Percentiles rank a stretch among this genome's conserved stretches.
phyloP scores from a whole-genome alignment of 805 yeast species.

The Naumovozyma baii region DNA sequence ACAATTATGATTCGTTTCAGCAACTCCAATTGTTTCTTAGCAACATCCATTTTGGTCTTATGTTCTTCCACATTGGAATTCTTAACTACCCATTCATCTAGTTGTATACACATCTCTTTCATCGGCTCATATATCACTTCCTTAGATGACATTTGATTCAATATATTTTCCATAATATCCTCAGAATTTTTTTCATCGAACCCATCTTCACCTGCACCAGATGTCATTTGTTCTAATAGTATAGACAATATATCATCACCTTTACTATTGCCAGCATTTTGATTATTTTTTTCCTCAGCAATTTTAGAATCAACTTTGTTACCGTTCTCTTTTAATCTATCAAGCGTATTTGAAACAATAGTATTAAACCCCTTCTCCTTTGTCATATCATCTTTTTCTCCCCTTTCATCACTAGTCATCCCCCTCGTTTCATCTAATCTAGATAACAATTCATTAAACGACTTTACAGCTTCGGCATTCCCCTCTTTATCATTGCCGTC shows the following conservation, averaged over 20 bases:
- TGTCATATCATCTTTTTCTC: slow-evolving; percentile 32
- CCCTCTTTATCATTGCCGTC: slow-evolving; percentile 19
- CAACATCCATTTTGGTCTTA: slow-evolving; percentile 42
- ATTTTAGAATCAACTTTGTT: slow-evolving; percentile 50
- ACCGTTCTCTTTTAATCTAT: slow-evolving; percentile 71
- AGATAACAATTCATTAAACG: slow-evolving; percentile 30
- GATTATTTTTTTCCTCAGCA: slow-evolving; percentile 37
- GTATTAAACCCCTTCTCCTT: slow-evolving; percentile 44
- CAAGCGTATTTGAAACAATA: slow-evolving; percentile 72
- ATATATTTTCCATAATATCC: slow-evolving; percentile 53
- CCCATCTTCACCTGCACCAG: slow-evolving; percentile 32
- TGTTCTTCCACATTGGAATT: slow-evolving; percentile 37
- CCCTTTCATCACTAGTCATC: slow-evolving; percentile 47
- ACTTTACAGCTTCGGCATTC: slow-evolving; percentile 23
- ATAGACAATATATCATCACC: slow-evolving; percentile 49
- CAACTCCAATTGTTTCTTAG: slow-evolving; percentile 50
- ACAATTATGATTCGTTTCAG: slow-evolving; percentile 51
- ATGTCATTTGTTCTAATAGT: slow-evolving; percentile 52
- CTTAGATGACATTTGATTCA: slow-evolving; percentile 74
- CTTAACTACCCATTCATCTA: slow-evolving; percentile 57
- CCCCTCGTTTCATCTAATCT: slow-evolving; percentile 22
- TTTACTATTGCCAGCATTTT: slow-evolving; percentile 27
- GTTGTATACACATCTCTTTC: slow-evolving; percentile 65
- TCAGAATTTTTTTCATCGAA: slow-evolving; percentile 35
- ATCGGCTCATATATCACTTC: slow-evolving; percentile 82